Percentiles rank a stretch among this genome's conserved stretches.
phyloP scores from a whole-genome alignment of 768 basidiomycete species.

The Kwoniella mangroviensis region DNA sequence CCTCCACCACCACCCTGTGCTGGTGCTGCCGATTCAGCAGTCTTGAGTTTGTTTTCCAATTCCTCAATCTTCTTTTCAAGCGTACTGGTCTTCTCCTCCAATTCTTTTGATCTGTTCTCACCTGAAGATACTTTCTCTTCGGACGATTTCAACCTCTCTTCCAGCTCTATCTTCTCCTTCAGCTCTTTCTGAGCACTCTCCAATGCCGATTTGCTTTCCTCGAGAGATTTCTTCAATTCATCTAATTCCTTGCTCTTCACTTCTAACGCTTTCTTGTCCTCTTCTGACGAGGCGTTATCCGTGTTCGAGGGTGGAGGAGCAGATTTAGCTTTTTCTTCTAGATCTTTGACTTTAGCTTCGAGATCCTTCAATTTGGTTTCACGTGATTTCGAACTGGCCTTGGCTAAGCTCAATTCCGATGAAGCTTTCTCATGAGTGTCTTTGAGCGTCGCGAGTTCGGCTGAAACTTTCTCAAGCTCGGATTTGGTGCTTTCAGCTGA shows the following conservation, averaged over 20 bases:
- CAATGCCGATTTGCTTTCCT: neutral
- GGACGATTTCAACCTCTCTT: constrained; percentile 17
- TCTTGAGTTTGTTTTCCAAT: constrained; percentile 28
- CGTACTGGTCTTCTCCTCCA: constrained; percentile 9
- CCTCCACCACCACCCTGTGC: neutral
- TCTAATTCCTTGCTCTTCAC: constrained; percentile 31
- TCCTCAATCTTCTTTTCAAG: constrained; percentile 36
- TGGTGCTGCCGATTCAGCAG: constrained; percentile 1
- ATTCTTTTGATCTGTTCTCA: constrained; percentile 28
- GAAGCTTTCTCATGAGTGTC: constrained; percentile 23
- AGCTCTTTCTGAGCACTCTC: constrained; percentile 25
- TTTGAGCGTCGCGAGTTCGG: constrained; percentile 21
- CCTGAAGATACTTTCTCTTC: constrained; percentile 3
- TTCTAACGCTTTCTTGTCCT: constrained; percentile 19
- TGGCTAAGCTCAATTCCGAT: constrained; percentile 28
- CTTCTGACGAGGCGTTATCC: neutral
- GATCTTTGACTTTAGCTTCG: constrained; percentile 26
- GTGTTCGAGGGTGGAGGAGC: neutral
- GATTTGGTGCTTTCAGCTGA: constrained; percentile 17
- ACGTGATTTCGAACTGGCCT: constrained; percentile 20
- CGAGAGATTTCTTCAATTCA: constrained; percentile 27
- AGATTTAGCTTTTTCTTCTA: constrained; percentile 26
- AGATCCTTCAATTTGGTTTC: constrained; percentile 27
- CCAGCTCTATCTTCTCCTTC: constrained; percentile 20
- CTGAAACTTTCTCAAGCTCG: constrained; percentile 17